These are phyloP conservation scores for Passalora sequoiae DNA, from an alignment of 2,329 filamentous ascomycete species.

Conservation along the genomic window DNA sequence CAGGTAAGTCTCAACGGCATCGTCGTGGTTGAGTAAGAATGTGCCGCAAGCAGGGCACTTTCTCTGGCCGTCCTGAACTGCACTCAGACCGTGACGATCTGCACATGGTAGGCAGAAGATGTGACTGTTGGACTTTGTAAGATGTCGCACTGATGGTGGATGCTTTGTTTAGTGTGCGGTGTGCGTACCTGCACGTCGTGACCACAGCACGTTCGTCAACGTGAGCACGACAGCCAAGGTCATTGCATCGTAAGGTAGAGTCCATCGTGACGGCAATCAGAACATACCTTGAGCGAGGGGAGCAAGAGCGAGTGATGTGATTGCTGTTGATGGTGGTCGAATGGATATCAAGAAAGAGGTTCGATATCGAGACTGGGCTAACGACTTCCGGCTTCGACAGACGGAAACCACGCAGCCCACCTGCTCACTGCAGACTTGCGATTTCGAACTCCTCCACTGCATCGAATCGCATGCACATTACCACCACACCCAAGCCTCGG, in stretches of 20 bases:
- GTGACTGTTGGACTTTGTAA: too few species aligned
- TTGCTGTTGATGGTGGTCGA: neutral
- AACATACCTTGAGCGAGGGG: neutral
- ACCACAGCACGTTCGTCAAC: slow-evolving; percentile 70
- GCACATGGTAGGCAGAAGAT: slow-evolving; percentile 79
- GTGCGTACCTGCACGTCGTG: slow-evolving; percentile 72
- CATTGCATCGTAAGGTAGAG: slow-evolving; percentile 70
- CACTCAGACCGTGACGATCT: slow-evolving; percentile 56
- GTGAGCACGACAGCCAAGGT: slow-evolving; percentile 66
- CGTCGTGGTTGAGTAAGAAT: slow-evolving; percentile 64
- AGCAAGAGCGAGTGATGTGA: neutral
- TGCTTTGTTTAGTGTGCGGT: too few species aligned
- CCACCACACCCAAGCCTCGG: too few species aligned
- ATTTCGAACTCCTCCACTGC: neutral
- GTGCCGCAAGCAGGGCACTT: slow-evolving; percentile 73
- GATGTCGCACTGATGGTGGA: too few species aligned
- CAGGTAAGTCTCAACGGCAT: slow-evolving; percentile 66
- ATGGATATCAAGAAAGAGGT: neutral
- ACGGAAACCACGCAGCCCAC: slow-evolving; percentile 2
- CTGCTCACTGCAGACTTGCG: neutral
- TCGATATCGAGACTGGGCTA: neutral
- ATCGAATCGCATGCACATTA: too few species aligned
- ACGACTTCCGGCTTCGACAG: neutral
- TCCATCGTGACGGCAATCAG: slow-evolving; percentile 55
- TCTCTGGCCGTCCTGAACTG: slow-evolving; percentile 48